These are phyloP conservation scores for Copromyces sp. DNA, from an alignment of 495 filamentous ascomycete species.

Conservation along the genomic window DNA sequence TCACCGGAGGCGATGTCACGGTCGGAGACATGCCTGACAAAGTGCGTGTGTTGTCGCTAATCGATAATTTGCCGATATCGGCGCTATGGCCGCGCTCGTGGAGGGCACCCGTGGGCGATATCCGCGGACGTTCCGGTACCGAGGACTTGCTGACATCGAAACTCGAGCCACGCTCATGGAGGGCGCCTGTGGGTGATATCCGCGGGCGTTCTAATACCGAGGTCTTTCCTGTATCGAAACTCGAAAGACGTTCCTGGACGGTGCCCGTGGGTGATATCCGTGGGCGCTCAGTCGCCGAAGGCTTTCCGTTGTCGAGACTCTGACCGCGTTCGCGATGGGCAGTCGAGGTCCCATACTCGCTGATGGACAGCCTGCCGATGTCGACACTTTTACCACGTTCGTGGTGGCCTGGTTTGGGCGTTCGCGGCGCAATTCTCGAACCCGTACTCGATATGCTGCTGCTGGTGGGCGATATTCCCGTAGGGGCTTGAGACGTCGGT, in stretches of 20 bases:
- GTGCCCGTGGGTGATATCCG: constrained; percentile 18
- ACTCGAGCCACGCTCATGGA: constrained; percentile 39
- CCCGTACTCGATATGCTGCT: constrained; percentile 11
- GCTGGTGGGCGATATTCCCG: constrained; percentile 24
- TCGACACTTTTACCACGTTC: constrained; percentile 43
- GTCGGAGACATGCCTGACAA: constrained; percentile 20
- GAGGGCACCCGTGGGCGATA: constrained; percentile 20
- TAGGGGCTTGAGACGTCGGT: constrained; percentile 61
- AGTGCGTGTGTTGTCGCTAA: constrained; percentile 22
- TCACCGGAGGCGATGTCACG: not conserved
- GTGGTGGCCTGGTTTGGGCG: constrained; percentile 15
- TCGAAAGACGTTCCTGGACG: constrained; percentile 37
- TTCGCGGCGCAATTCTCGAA: constrained; percentile 1
- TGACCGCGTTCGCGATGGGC: constrained; percentile 35
- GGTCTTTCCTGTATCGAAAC: constrained; percentile 39
- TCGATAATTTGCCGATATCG: constrained; percentile 39
- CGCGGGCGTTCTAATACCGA: constrained; percentile 26
- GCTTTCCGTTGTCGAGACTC: constrained; percentile 40
- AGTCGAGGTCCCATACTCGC: constrained; percentile 14
- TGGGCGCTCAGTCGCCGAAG: constrained; percentile 28
- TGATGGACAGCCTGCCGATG: constrained; percentile 34
- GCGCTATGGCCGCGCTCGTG: constrained; percentile 42
- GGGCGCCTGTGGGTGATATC: constrained; percentile 18
- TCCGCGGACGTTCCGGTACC: constrained; percentile 22
- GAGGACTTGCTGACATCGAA: constrained; percentile 39